Base-by-base conservation (phyloP, 2,329 filamentous ascomycete genomes). In the Ophiostoma tasmaniense region DNA sequence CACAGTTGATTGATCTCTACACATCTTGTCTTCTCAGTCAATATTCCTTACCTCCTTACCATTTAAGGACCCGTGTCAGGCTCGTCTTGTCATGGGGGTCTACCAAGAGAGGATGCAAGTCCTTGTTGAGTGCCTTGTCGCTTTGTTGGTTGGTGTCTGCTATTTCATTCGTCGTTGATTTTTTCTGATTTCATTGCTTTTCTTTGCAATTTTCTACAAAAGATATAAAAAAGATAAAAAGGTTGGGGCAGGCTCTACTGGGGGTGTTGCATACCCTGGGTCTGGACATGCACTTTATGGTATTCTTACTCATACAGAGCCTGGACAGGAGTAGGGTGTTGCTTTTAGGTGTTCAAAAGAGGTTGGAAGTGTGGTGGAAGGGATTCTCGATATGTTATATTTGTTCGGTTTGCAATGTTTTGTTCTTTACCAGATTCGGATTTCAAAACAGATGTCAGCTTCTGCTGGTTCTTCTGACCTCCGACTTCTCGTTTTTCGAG, bases 271-370 rank as follows among this genome's bases (percentile, higher is more conserved):
- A 64, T 37, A 33, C 35, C 45, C 55, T 30, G 59, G 13, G 39
- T 22, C 59, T 64, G 59, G 30, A 64, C 59, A 64, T 37, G 59
- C 59, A 64, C 61, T 64, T 17, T 64, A 64, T 64, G 61, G 11
- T 22, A 64, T 64, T 17, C 17, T 20, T 45, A 45, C 42, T 64
- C 61, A 37, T 37, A 64, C 37, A 3, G 61, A 22, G 61, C 61
- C 25, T 37, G 61, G 30, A 37, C 61, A 22, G 33, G 61, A 64
- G 8, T n/a, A 64, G 10, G 39, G 61, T 17, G 30, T 37, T 37
- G 33, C 20, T 22, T 28, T 37, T 20, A 25, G 30, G 17, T 17
- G 50, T 25, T 11, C 10, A 25, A 55, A 25, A 11, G 10, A 25
- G 11, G 50, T 22, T 13, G 50, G 8, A 25, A 13, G 7, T 22